Conservation (phyloP, 805 yeast genomes). For the Debaryomyces maramus region DNA sequence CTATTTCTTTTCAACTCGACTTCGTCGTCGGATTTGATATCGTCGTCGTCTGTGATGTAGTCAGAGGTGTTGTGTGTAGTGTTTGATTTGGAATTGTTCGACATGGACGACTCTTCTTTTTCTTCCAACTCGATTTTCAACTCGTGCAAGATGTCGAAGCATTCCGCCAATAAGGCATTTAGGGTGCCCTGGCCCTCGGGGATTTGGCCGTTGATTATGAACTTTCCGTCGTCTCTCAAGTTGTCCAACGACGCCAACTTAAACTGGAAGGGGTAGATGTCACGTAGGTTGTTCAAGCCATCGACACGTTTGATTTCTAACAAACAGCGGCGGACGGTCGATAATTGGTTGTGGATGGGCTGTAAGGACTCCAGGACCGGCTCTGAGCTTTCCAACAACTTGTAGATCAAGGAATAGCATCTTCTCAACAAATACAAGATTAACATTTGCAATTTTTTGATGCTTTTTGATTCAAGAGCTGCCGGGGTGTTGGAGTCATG, state of each 20-base stretch:
- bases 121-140: slow-evolving; percentile 82
- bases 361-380: slow-evolving; percentile 94
- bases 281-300: slow-evolving; percentile 83
- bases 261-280: slow-evolving; percentile 93
- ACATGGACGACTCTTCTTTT: slow-evolving; percentile 38
- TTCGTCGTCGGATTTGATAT: slow-evolving; percentile 41
- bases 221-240: slow-evolving; percentile 86
- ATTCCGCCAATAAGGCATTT: slow-evolving; percentile 85
- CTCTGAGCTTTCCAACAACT: slow-evolving; percentile 85
- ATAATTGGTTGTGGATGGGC: slow-evolving; percentile 89
- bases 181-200: slow-evolving; percentile 99
- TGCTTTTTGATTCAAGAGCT: slow-evolving; percentile 7
- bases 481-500: slow-evolving; percentile 1
- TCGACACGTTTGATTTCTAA: slow-evolving; percentile 91
- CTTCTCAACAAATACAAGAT: slow-evolving; percentile 79
- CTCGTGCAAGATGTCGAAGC: slow-evolving; percentile 92
- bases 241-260: slow-evolving; percentile 89
- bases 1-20: slow-evolving; percentile 45
- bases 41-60: slow-evolving; percentile 28
- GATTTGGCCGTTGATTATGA: slow-evolving; percentile 79
- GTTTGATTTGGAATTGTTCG: slow-evolving; percentile 13
- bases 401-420: slow-evolving; percentile 87
- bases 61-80: slow-evolving; percentile 9
- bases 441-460: slow-evolving; percentile 43
- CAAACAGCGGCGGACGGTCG: slow-evolving; percentile 87